Evolutionary conservation across 164 flowering plant species (phyloP).

Genomic region (Warburgia ugandensis): DNA sequence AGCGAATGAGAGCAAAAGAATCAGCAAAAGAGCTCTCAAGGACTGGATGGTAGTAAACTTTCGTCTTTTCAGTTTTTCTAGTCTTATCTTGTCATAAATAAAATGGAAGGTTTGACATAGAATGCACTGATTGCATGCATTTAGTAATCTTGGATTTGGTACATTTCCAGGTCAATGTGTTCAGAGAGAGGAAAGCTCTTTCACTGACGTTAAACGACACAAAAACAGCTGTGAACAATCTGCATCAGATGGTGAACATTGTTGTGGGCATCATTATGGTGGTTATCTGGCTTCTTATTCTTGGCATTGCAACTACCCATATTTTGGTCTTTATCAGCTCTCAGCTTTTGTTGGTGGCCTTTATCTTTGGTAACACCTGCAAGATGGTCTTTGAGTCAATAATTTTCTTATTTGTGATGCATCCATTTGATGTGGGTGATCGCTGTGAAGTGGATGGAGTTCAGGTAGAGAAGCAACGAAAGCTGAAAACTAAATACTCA

Average conservation of each 20-base stretch:
- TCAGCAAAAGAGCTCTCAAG: slow-evolving; percentile 46
- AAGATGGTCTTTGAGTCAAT: slow-evolving; percentile 58
- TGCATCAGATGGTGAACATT: slow-evolving; percentile 43
- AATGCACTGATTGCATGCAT: too few relatives aligned
- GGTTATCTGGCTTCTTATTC: slow-evolving; percentile 46
- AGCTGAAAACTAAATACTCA: too few relatives aligned
- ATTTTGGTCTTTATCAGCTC: slow-evolving; percentile 49
- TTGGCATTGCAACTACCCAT: slow-evolving; percentile 38
- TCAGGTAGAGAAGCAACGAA: slow-evolving; percentile 45
- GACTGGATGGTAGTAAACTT: slow-evolving; percentile 56
- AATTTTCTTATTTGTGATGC: slow-evolving; percentile 54
- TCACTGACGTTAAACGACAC: slow-evolving; percentile 62
- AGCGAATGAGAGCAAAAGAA: slow-evolving; percentile 28
- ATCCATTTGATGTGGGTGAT: slow-evolving; percentile 67
- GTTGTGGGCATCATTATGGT: slow-evolving; percentile 30
- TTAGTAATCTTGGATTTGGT: too few relatives aligned
- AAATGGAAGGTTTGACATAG: neutral
- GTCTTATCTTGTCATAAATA: neutral
- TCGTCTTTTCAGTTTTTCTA: neutral
- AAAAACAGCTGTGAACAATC: slow-evolving; percentile 60
- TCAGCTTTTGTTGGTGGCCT: slow-evolving; percentile 45
- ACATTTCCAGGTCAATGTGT: slow-evolving; percentile 39
- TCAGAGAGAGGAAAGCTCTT: slow-evolving; percentile 57
- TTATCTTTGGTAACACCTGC: slow-evolving; percentile 59
- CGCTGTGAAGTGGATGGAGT: slow-evolving; percentile 53